Evolutionary conservation across 148 eudicot species (phyloP).

Genomic region (Nyssa sinensis): DNA sequence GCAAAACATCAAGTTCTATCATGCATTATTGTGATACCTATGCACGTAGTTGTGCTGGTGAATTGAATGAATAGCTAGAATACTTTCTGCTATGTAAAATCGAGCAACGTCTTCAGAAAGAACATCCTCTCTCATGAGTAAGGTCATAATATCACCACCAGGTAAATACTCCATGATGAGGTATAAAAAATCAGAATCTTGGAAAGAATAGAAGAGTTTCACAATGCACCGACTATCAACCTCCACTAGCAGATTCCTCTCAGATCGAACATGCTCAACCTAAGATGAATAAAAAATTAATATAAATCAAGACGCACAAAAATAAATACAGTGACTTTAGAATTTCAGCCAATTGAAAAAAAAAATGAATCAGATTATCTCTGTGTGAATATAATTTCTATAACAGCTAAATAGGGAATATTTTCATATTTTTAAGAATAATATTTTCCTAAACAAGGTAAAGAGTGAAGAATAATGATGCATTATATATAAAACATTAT

Average conservation of each 20-base stretch:
- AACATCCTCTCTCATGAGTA: conserved; percentile 66
- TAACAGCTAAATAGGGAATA: background rate
- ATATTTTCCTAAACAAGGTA: background rate
- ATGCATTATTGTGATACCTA: conserved; percentile 36
- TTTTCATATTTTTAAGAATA: background rate
- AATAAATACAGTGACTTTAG: background rate
- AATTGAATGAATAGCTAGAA: conserved; percentile 66
- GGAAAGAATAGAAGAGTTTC: conserved; percentile 68
- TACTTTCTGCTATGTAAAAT: conserved; percentile 73
- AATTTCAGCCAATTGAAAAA: background rate
- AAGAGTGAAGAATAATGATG: background rate
- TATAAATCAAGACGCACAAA: background rate
- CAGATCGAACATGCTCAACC: conserved; percentile 84
- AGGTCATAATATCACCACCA: conserved; percentile 81
- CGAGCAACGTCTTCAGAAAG: conserved; percentile 75
- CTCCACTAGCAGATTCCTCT: conserved; percentile 73
- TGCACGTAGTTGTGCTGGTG: conserved; percentile 72
- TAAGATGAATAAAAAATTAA: conserved; percentile 15
- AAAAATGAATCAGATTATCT: background rate
- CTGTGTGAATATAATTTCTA: background rate
- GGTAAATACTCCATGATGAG: conserved; percentile 84
- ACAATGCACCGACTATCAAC: conserved; percentile 79
- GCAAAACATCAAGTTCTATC: background rate
- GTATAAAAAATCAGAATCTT: conserved; percentile 64
- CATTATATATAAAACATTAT: background rate